Evolutionary conservation across 169 alveolate genomes (phyloP).

Genomic region (Babesia caballi): DNA sequence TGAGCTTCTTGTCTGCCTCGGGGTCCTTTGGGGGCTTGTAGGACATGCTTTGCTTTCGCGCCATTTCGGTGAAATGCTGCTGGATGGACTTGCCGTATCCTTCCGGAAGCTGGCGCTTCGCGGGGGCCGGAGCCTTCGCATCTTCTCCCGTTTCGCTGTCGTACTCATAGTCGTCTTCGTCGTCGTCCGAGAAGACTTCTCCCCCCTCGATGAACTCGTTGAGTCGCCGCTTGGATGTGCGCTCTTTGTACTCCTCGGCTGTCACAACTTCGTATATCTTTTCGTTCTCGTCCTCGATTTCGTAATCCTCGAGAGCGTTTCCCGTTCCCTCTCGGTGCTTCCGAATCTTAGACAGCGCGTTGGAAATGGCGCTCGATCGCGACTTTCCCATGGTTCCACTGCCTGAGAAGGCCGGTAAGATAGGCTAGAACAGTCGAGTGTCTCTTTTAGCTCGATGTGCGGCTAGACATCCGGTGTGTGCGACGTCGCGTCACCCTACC

Average conservation of each 20-base stretch:
- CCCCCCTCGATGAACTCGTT: constrained; percentile 66
- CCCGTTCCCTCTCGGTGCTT: constrained; percentile 60
- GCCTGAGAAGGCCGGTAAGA: background rate
- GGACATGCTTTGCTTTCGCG: constrained; percentile 45
- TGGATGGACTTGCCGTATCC: constrained; percentile 54
- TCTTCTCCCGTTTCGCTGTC: constrained; percentile 43
- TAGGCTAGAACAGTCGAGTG: background rate
- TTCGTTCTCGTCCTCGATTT: constrained; percentile 67
- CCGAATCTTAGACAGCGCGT: constrained; percentile 62
- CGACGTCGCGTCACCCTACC: background rate
- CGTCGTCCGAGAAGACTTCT: constrained; percentile 35
- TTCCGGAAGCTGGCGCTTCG: constrained; percentile 12
- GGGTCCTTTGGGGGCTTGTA: constrained; percentile 38
- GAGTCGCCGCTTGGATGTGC: constrained; percentile 43
- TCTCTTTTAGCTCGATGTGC: background rate
- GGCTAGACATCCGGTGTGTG: background rate
- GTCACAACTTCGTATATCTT: constrained; percentile 60
- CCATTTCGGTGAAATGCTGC: constrained; percentile 66
- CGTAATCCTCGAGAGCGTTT: constrained; percentile 57
- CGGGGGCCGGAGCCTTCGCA: background rate
- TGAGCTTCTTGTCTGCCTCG: constrained; percentile 34
- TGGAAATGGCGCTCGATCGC: constrained; percentile 21
- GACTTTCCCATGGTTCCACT: constrained; percentile 10
- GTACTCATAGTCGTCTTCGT: constrained; percentile 44
- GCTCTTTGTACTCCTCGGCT: constrained; percentile 59